Evolutionary conservation across 139 green algal species (phyloP), one percentile per base, ranked within the genome.

Genomic region (Choricystis sp.): DNA sequence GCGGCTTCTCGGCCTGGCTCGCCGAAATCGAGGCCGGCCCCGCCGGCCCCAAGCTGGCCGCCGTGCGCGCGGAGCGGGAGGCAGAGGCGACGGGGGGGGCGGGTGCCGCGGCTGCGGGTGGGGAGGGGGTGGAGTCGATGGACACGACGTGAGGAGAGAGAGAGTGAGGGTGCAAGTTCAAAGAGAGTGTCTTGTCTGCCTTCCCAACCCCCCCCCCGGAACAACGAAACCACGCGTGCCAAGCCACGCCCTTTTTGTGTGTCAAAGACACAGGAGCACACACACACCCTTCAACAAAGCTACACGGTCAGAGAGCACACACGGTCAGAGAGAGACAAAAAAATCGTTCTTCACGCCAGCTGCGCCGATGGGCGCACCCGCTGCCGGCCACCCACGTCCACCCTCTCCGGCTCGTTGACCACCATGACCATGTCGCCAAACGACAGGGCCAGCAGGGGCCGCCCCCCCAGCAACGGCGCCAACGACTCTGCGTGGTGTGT

Each of bases 371-470:
- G 40, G 40, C 40, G 40, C 40, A 9, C 9, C 40, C 40, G 9
- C 40, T 52, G 9, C 9, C 40, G 40, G 9, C 40, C 9, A 9
- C 40, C 9, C 40, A 9, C 40, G 16, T 52, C 40, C 40, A 52
- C 40, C 9, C 40, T 27, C 70, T 69, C 25, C 2, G 72, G 72
- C 26, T 64, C 30, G 40, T 77, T 56, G 40, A 75, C 69, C 29
- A 40, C 23, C 76, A 94, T 85, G 63, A 79, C 65, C 86, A 94
- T 91, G 67, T 87, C 29, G 25, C 85, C 77, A 65, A 94, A 94
- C 9, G 74, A 66, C n/a, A 94, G 63, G 26, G 75, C 71, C 22
- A 93, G 19, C 60, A 94, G 67, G 20, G 86, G 84, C 49, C 69
- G 63, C 1, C 87, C 87, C 1, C 73, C 48, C 49, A 94, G 71